Percentiles rank a stretch among this genome's conserved stretches.
Conservation (phyloP, 306 rosid genomes). For the Prunus persica region Prunus_persica_NCBIv2 NC_034014.1:26919501-26920000, state of each 20-base stretch:
- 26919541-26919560: conserved; percentile 51
- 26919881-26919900: conserved; percentile 75
- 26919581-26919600: conserved; percentile 51
- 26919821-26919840: conserved; percentile 41
- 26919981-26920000: conserved; percentile 64
- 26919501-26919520: conserved; percentile 43
- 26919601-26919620: conserved; percentile 46
- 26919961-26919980: conserved; percentile 69
- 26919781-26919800: conserved; percentile 57
- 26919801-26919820: conserved; percentile 45
- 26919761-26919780: conserved; percentile 69
- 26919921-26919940: conserved; percentile 47
- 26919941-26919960: conserved; percentile 39
- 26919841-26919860: conserved; percentile 51
- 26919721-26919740: conserved; percentile 52
- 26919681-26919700: conserved; percentile 68
- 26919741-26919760: conserved; percentile 65
- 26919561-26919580: conserved; percentile 59
- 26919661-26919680: conserved; percentile 61
- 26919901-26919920: conserved; percentile 61
- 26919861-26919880: conserved; percentile 55
- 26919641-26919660: conserved; percentile 55
- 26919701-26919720: conserved; percentile 56
- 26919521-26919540: conserved; percentile 40
- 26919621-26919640: conserved; percentile 32